These are phyloP conservation scores for Chalciporus sphaerocephalus DNA, from an alignment of 768 basidiomycete species.

Conservation along the genomic window DNA sequence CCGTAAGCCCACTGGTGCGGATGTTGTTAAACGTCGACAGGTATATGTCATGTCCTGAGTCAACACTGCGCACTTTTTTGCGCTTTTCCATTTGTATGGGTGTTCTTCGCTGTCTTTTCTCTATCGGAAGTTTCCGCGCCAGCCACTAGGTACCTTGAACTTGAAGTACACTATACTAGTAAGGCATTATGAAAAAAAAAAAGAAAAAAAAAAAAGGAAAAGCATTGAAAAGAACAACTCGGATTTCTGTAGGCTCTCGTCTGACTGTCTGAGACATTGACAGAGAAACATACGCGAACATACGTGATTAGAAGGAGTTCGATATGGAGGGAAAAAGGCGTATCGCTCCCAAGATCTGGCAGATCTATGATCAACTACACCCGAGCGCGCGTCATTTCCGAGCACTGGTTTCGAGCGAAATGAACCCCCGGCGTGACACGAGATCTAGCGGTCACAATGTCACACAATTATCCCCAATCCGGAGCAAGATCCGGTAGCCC, in stretches of 20 bases:
- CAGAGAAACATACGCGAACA: slow-evolving; percentile 1
- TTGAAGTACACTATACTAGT: too few species aligned
- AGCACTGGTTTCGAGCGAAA: slow-evolving; percentile 29
- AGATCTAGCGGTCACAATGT: slow-evolving; percentile 19
- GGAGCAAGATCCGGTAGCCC: slow-evolving; percentile 11
- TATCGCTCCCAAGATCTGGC: slow-evolving; percentile 7
- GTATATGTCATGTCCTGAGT: not conserved
- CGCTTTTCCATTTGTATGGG: not conserved
- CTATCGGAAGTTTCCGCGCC: not conserved
- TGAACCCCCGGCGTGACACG: slow-evolving; percentile 27
- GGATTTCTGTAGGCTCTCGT: not conserved
- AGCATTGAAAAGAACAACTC: not conserved
- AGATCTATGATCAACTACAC: slow-evolving; percentile 9
- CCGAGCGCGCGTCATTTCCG: slow-evolving; percentile 19
- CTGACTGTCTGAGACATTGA: not conserved
- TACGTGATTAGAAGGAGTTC: slow-evolving; percentile 9
- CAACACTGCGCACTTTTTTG: not conserved
- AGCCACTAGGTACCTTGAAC: not conserved
- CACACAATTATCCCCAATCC: slow-evolving; percentile 24
- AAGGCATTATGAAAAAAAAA: slow-evolving; percentile 7
- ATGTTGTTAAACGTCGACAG: not conserved
- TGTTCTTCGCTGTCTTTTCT: not conserved
- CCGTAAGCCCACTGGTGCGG: not conserved
- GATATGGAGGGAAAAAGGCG: slow-evolving; percentile 1
- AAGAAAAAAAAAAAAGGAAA: not conserved